Percentiles rank a stretch among this genome's conserved stretches.
Conservation (phyloP, 176 grass and related monocot genomes). For the Avena sativa region DNA sequence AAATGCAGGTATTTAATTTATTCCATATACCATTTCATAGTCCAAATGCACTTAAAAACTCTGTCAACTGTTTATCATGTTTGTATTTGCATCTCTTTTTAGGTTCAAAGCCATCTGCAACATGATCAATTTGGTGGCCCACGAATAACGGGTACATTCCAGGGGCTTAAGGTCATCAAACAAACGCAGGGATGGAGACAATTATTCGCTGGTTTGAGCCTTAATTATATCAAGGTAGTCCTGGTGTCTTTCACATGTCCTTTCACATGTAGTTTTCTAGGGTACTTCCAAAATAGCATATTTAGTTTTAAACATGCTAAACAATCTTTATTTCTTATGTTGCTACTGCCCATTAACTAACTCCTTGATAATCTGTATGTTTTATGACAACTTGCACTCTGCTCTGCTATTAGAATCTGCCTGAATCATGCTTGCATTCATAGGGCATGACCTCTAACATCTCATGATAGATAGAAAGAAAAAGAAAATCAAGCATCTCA, state of each 20-base stretch:
- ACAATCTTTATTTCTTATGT: not conserved
- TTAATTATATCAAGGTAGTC: constrained; percentile 84
- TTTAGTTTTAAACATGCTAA: constrained; percentile 12
- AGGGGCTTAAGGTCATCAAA: constrained; percentile 61
- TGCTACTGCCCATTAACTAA: not conserved
- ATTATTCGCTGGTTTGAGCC: constrained; percentile 83
- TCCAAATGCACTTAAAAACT: not conserved
- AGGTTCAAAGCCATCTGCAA: constrained; percentile 63
- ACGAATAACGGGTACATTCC: constrained; percentile 64
- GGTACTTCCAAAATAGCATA: not conserved
- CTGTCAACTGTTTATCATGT: constrained; percentile 14
- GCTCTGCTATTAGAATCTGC: not conserved
- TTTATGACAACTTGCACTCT: not conserved
- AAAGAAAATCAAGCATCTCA: not conserved
- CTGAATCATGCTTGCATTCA: not conserved
- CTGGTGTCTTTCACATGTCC: not conserved
- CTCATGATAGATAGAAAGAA: not conserved
- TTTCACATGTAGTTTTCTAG: not conserved
- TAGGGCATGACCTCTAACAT: not conserved
- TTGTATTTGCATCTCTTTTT: constrained; percentile 3
- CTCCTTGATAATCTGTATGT: not conserved
- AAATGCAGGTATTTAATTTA: constrained; percentile 82
- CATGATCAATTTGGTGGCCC: constrained; percentile 49
- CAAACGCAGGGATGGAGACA: constrained; percentile 75
- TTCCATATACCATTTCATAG: not conserved